These are phyloP conservation scores for Sugiyamaella floridensis DNA, from an alignment of 805 yeast species.

Conservation along the genomic window DNA sequence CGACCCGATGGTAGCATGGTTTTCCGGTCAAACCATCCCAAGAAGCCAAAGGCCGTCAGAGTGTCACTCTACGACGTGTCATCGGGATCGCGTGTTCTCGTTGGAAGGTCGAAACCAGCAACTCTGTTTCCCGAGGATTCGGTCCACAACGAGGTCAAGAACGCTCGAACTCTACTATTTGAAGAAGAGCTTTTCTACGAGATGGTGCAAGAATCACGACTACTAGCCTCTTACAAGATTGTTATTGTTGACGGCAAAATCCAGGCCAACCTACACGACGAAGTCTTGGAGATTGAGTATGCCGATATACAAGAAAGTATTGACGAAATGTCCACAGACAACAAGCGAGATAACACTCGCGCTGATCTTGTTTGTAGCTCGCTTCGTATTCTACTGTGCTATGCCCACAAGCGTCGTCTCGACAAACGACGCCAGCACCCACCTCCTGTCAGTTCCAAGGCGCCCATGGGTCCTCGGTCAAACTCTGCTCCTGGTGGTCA, in stretches of 20 bases:
- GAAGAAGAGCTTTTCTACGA: constrained; percentile 85
- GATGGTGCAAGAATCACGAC: constrained; percentile 66
- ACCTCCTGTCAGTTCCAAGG: constrained; percentile 8
- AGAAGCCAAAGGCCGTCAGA: constrained; percentile 43
- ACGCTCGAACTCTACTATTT: constrained; percentile 67
- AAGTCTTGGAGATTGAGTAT: constrained; percentile 65
- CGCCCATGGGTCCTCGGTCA: neutral
- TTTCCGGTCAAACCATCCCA: constrained; percentile 35
- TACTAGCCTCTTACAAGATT: constrained; percentile 62
- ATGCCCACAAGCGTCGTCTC: constrained; percentile 46
- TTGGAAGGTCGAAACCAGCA: constrained; percentile 15
- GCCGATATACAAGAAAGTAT: constrained; percentile 35
- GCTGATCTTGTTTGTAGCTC: constrained; percentile 51
- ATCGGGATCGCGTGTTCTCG: constrained; percentile 9
- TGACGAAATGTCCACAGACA: constrained; percentile 30
- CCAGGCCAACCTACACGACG: constrained; percentile 56
- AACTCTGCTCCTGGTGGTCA: neutral
- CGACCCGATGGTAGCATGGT: constrained; percentile 39
- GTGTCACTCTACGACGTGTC: constrained; percentile 48
- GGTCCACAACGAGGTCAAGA: constrained; percentile 51
- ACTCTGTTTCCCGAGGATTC: constrained; percentile 10
- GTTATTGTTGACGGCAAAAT: constrained; percentile 59
- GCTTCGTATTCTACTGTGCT: constrained; percentile 55
- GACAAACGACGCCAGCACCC: constrained; percentile 23
- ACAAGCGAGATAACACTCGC: constrained; percentile 24